A percentile compares a stretch with the other conserved stretches of the same genome.
Conservation (phyloP, 192 early-diverging fungal species). For the Coemansia erecta region DNA sequence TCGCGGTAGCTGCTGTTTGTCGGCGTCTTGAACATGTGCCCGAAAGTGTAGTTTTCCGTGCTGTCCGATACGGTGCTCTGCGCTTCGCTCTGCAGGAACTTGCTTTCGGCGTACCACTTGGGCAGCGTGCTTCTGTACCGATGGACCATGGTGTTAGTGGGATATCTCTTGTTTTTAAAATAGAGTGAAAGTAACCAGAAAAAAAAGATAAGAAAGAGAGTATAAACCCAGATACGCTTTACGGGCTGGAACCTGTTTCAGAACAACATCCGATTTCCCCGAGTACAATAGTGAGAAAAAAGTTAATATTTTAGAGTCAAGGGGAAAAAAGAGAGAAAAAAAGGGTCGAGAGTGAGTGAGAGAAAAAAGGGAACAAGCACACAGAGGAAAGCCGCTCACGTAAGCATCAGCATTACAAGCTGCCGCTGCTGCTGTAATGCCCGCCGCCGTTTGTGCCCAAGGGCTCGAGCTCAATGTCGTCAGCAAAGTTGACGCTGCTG, state of each 20-base stretch:
- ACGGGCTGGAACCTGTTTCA: no score
- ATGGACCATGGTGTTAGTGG: constrained; percentile 8
- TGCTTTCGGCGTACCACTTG: constrained; percentile 28
- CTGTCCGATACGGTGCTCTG: constrained; percentile 10
- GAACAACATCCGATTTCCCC: no score
- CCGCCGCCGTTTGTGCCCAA: no score
- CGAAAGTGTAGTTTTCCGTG: constrained; percentile 28
- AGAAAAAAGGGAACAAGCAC: no score
- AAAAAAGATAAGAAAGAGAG: constrained; percentile 6
- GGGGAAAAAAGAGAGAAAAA: not conserved
- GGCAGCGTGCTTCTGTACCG: constrained; percentile 19
- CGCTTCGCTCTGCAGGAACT: constrained; percentile 21
- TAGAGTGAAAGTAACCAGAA: not conserved
- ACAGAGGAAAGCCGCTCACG: no score
- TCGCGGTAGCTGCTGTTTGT: constrained; percentile 19
- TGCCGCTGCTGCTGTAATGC: no score
- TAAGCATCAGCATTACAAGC: no score
- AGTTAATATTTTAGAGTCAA: no score
- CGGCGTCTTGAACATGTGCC: constrained; percentile 24
- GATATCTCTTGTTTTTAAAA: not conserved
- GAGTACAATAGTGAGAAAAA: no score
- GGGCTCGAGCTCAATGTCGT: constrained; percentile 40
- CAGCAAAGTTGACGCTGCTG: not conserved
- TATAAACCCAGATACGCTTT: no score
- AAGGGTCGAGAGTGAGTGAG: not conserved